Percentiles rank a stretch among this genome's conserved stretches.
These are phyloP conservation scores for Ogataea pignaliae DNA, from an alignment of 805 yeast genomes.

Conservation along the genomic window DNA sequence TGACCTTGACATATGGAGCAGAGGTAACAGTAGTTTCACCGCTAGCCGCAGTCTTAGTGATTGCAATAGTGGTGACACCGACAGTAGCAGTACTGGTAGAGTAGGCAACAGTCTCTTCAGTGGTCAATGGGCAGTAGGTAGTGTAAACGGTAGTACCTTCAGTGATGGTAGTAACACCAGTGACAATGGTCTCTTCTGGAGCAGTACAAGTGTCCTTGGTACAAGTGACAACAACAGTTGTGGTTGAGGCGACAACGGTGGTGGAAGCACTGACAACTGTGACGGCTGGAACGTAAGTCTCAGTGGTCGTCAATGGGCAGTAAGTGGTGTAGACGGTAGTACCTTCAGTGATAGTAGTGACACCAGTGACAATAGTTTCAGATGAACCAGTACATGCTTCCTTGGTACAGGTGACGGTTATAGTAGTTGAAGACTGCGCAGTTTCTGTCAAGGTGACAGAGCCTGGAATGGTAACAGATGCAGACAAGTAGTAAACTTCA, in stretches of 20 bases:
- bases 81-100: constrained; percentile 8
- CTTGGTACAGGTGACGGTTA: constrained; percentile 23
- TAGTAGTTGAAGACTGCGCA: constrained; percentile 13
- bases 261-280: constrained; percentile 5
- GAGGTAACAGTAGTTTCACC: constrained; percentile 2
- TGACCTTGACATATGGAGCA: constrained; percentile 1
- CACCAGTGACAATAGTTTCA: constrained; percentile 23
- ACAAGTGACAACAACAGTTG: constrained; percentile 19
- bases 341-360: constrained; percentile 21
- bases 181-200: constrained; percentile 18
- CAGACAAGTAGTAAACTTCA: constrained; percentile 21
- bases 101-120: constrained; percentile 9
- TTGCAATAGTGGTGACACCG: constrained; percentile 8
- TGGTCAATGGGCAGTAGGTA: constrained; percentile 33
- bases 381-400: constrained; percentile 17
- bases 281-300: constrained; percentile 16
- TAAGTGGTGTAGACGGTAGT: constrained; percentile 30
- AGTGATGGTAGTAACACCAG: constrained; percentile 21
- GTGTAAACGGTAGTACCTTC: constrained; percentile 20
- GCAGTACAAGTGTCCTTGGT: constrained; percentile 8
- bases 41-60: constrained; percentile 1
- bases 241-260: constrained; percentile 5
- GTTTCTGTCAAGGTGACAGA: constrained; percentile 9
- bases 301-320: constrained; percentile 28
- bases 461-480: constrained; percentile 13